phyloP scores from a whole-genome alignment of 2,329 filamentous ascomycete genomes.

The Colletotrichum simmondsii region DNA sequence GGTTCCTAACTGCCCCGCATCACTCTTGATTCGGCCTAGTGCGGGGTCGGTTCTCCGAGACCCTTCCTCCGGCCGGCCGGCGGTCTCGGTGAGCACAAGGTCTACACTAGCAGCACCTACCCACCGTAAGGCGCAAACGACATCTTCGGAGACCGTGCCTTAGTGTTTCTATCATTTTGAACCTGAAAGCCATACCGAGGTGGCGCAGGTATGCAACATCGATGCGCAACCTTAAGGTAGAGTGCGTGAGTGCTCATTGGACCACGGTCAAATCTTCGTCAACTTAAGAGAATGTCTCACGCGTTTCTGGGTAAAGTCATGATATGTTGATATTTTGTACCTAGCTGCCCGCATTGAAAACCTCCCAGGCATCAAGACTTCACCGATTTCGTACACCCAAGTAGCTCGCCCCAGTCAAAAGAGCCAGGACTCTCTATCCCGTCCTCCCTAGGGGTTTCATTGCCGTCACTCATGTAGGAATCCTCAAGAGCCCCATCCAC shows the following conservation, averaged over 20 bases:
- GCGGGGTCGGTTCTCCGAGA: constrained; percentile 16
- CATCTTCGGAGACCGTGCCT: not conserved
- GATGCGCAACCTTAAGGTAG: not conserved
- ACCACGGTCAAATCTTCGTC: not conserved
- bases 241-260: not conserved
- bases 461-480: not conserved
- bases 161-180: not conserved
- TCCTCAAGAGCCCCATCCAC: not conserved
- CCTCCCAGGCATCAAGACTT: not conserved
- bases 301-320: not conserved
- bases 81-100: not conserved
- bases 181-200: not conserved
- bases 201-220: too few species aligned
- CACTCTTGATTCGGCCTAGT: not conserved
- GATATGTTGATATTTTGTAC: not conserved
- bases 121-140: not conserved
- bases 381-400: not conserved
- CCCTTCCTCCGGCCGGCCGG: not conserved
- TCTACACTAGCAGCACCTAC: not conserved
- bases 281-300: not conserved
- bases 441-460: not conserved
- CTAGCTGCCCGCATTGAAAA: not conserved
- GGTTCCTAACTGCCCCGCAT: not conserved
- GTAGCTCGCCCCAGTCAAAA: not conserved
- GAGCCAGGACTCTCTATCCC: not conserved